Evolutionary conservation across 2,329 filamentous ascomycete genomes (phyloP).

Genomic region (Ceratocystis ficicola): DNA sequence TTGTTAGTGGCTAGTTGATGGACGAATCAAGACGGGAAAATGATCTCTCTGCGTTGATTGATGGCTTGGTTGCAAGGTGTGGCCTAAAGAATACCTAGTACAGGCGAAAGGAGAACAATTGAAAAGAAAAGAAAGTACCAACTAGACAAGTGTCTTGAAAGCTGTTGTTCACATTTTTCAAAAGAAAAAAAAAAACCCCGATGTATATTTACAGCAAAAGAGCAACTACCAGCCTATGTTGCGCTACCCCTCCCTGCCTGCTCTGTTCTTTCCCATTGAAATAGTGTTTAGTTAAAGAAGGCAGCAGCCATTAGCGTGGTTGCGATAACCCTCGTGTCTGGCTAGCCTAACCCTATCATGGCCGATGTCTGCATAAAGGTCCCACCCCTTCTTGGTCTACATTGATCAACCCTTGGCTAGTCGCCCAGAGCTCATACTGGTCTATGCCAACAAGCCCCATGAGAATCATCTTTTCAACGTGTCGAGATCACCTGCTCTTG

Average conservation of each 20-base stretch:
- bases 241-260: neutral
- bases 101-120: neutral
- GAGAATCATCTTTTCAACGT: slow-evolving; percentile 17
- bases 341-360: no score
- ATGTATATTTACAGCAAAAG: no score
- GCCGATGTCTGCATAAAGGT: neutral
- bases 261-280: neutral
- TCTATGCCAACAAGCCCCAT: slow-evolving; percentile 11
- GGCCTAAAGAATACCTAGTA: neutral
- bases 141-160: neutral
- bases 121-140: neutral
- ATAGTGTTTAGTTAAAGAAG: no score
- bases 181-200: no score
- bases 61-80: neutral
- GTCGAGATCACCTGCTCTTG: slow-evolving; percentile 8
- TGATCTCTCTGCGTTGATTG: neutral
- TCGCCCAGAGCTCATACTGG: slow-evolving; percentile 15
- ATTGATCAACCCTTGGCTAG: neutral
- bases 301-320: neutral
- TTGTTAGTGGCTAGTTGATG: neutral
- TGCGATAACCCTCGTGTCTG: no score
- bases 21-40: neutral
- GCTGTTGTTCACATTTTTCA: neutral
- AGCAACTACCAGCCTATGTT: no score
- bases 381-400: neutral